Conservation (phyloP, 1,284 basidiomycete species). For the Bondarzewia mesenterica region DNA sequence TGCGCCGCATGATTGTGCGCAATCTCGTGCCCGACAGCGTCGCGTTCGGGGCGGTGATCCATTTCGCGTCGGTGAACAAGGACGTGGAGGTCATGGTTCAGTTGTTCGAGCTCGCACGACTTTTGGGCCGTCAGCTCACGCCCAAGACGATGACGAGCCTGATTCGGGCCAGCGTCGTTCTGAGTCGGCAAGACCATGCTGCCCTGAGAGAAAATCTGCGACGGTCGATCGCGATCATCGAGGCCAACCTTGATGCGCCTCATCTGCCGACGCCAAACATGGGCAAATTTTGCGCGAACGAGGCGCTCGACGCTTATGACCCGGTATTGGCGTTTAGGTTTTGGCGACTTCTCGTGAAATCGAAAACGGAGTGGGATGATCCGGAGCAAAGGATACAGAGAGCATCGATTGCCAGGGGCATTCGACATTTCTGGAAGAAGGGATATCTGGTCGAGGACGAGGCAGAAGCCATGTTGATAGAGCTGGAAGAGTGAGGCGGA, state of each 20-base stretch:
- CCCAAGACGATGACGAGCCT: conserved; percentile 41
- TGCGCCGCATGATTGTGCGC: conserved; percentile 37
- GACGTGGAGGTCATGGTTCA: conserved; percentile 36
- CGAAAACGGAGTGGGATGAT: conserved; percentile 43
- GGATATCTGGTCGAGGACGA: conserved; percentile 13
- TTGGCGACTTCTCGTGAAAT: conserved; percentile 43
- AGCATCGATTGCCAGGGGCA: conserved; percentile 26
- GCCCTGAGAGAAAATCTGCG: conserved; percentile 27
- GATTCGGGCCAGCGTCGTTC: conserved; percentile 33
- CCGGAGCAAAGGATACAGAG: conserved; percentile 34
- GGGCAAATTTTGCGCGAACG: conserved; percentile 43
- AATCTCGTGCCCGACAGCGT: conserved; percentile 44
- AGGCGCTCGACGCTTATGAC: conserved; percentile 39
- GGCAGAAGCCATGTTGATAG: not conserved
- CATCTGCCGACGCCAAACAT: conserved; percentile 33
- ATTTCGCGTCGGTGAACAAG: conserved; percentile 39
- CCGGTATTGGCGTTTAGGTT: conserved; percentile 48
- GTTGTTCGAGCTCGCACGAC: conserved; percentile 31
- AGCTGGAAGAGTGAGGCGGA: conserved; percentile 8
- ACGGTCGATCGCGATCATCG: conserved; percentile 35
- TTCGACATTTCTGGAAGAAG: conserved; percentile 23
- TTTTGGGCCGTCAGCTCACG: conserved; percentile 28
- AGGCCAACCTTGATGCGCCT: conserved; percentile 26
- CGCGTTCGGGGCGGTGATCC: conserved; percentile 53
- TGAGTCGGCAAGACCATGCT: conserved; percentile 16